These are phyloP conservation scores for Phytopythium sindhum DNA, from an alignment of 352 stramenopile genomes.

Conservation along the genomic window DNA sequence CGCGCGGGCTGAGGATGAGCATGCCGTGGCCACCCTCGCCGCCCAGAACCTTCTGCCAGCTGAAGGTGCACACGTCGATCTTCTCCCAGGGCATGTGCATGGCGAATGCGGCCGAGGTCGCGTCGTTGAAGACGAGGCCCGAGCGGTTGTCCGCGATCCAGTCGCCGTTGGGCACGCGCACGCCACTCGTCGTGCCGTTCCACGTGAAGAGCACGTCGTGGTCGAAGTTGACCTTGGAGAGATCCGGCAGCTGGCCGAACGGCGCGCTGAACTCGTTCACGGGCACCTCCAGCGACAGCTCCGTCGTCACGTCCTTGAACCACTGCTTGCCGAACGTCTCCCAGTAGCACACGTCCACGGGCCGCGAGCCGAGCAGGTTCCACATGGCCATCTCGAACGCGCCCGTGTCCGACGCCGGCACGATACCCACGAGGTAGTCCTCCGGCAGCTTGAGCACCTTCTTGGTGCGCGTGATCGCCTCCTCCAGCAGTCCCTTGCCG, in stretches of 20 bases:
- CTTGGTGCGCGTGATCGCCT: conserved; percentile 95
- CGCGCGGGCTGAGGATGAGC: conserved; percentile 95
- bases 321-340: conserved; percentile 97
- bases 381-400: conserved; percentile 99
- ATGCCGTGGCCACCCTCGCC: conserved; percentile 98
- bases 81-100: conserved; percentile 99
- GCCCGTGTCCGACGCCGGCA: conserved; percentile 97
- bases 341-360: conserved; percentile 95
- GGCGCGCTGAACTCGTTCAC: conserved; percentile 93
- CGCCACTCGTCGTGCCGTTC: conserved; percentile 98
- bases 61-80: conserved; percentile 99
- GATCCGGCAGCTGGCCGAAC: conserved; percentile 96
- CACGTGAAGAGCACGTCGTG: conserved; percentile 99
- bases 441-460: conserved; percentile 93
- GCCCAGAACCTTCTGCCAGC: conserved; percentile 99
- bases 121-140: conserved; percentile 97
- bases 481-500: conserved; percentile 94
- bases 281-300: conserved; percentile 91
- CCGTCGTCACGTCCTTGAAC: conserved; percentile 93
- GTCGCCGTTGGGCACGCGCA: conserved; percentile 94
- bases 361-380: conserved; percentile 94
- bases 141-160: conserved; percentile 95
- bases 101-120: conserved; percentile 97
- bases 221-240: conserved; percentile 92
- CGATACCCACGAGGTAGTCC: conserved; percentile 95